These are phyloP conservation scores for Sonneratia caseolaris DNA, from an alignment of 345 rosid genomes.

Conservation along the genomic window DNA sequence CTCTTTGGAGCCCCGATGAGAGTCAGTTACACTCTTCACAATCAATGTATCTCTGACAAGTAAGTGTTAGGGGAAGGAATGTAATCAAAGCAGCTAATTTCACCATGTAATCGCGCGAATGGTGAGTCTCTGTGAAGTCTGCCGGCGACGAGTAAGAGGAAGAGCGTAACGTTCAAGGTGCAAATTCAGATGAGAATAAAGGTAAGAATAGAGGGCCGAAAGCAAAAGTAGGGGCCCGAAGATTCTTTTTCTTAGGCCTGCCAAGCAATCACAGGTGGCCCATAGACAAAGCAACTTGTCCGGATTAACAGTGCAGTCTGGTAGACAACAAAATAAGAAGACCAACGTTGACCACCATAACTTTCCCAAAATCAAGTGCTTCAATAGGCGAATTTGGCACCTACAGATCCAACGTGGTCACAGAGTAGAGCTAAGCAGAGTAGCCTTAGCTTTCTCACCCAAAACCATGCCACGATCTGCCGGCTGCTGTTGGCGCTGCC, in stretches of 20 bases:
- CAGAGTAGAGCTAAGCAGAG: background rate
- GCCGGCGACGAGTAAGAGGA: background rate
- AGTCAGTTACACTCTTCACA: too few species aligned
- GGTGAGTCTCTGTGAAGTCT: background rate
- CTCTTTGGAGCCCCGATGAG: too few species aligned
- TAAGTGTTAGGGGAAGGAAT: too few species aligned
- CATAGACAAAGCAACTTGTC: background rate
- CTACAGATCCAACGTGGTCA: too few species aligned
- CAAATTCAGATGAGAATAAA: too few species aligned
- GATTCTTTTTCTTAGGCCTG: background rate
- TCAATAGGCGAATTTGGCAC: background rate
- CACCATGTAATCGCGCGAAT: too few species aligned
- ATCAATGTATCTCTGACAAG: background rate
- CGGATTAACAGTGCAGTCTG: background rate
- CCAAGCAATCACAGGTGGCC: background rate
- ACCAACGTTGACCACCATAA: background rate
- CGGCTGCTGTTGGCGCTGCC: slow-evolving; percentile 39
- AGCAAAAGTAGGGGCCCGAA: background rate
- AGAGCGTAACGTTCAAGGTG: too few species aligned
- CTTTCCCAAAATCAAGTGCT: background rate
- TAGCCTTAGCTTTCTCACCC: too few species aligned
- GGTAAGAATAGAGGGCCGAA: background rate
- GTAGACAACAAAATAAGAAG: background rate
- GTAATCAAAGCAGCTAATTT: background rate
- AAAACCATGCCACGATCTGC: background rate